Conservation (phyloP, 768 basidiomycete species). For the Psilocybe cyanescens region DNA sequence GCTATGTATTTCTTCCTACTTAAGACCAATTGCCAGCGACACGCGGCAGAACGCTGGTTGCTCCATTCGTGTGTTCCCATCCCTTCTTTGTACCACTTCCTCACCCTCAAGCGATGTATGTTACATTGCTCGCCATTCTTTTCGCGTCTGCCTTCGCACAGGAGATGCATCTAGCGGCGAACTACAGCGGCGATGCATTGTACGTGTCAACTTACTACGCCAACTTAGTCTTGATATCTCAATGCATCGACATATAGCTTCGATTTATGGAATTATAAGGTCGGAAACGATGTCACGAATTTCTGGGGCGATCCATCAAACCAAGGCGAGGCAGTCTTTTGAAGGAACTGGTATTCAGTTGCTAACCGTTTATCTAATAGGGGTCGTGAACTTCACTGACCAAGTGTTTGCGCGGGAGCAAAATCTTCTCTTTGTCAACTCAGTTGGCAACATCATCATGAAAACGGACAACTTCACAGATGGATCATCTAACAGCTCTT, state of each 20-base stretch:
- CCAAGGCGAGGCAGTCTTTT: slow-evolving; percentile 1
- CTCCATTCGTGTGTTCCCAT: no score
- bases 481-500: background rate
- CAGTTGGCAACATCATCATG: background rate
- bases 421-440: slow-evolving; percentile 3
- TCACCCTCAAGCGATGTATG: no score
- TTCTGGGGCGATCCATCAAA: slow-evolving; percentile 11
- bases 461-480: slow-evolving; percentile 1
- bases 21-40: no score
- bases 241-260: background rate
- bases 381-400: slow-evolving; percentile 8
- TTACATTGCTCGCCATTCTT: background rate
- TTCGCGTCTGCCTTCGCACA: slow-evolving; percentile 4
- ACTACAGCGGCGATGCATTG: slow-evolving; percentile 13
- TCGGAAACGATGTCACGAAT: slow-evolving; percentile 13
- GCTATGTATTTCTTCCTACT: no score
- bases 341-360: no score
- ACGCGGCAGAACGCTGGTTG: no score
- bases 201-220: background rate
- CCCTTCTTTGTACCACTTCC: no score
- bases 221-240: no score
- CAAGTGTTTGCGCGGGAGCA: background rate
- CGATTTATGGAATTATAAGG: slow-evolving; percentile 15
- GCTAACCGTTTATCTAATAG: background rate
- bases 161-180: slow-evolving; percentile 6